phyloP scores from a whole-genome alignment of 2,329 filamentous ascomycete species.

The Trichophyton schoenleinii region DNA sequence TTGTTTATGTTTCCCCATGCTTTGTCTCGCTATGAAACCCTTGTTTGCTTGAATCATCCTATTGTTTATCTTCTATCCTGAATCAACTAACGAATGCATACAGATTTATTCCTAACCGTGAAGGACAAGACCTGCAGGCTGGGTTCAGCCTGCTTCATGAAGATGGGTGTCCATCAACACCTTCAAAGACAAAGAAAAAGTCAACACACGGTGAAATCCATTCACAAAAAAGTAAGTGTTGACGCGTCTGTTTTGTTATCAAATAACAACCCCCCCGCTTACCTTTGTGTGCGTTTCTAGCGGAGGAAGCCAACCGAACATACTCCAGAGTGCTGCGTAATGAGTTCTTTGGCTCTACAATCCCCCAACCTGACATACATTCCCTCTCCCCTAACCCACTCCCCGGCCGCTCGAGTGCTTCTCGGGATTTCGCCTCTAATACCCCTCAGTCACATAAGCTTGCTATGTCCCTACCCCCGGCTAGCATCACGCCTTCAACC shows the following conservation, averaged over 20 bases:
- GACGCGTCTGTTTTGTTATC: constrained; percentile 4
- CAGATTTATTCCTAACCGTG: constrained; percentile 90
- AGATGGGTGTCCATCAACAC: constrained; percentile 82
- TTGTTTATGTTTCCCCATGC: background rate
- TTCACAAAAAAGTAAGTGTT: constrained; percentile 70
- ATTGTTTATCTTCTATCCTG: background rate
- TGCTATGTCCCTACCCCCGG: constrained; percentile 53
- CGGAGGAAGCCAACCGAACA: constrained; percentile 87
- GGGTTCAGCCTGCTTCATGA: constrained; percentile 88
- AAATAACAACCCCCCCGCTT: constrained; percentile 9
- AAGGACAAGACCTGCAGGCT: constrained; percentile 83
- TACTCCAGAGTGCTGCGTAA: constrained; percentile 78
- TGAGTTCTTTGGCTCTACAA: constrained; percentile 81
- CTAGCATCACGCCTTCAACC: constrained; percentile 73
- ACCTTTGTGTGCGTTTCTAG: constrained; percentile 30
- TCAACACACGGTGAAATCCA: constrained; percentile 81
- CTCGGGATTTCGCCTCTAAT: constrained; percentile 57
- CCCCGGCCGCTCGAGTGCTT: constrained; percentile 34
- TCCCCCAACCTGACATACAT: constrained; percentile 65
- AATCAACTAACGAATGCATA: background rate
- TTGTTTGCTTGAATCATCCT: background rate
- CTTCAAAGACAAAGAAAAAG: constrained; percentile 72
- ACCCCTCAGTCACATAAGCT: constrained; percentile 63
- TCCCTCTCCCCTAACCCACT: constrained; percentile 47
- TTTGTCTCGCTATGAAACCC: background rate